A percentile compares a stretch with the other conserved stretches of the same genome.
These are phyloP conservation scores for Dimocarpus longan DNA, from an alignment of 345 rosid genomes.

Conservation along the genomic window DNA sequence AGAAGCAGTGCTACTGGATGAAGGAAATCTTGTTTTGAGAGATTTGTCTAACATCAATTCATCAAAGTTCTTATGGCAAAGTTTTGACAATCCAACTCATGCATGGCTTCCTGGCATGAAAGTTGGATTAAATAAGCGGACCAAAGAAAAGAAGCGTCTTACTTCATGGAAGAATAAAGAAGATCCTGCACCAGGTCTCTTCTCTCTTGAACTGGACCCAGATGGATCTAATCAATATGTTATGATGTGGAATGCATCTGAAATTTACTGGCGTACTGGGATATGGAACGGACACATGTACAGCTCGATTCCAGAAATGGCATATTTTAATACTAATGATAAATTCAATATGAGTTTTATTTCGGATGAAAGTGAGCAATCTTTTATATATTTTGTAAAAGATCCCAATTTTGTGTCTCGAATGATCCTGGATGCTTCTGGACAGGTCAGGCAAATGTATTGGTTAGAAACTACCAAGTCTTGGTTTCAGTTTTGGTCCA, in stretches of 20 bases:
- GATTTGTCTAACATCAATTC: conserved; percentile 24
- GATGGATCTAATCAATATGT: conserved; percentile 44
- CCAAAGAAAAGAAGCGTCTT: too few relatives aligned
- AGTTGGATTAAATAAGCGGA: too few relatives aligned
- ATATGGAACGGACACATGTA: conserved; percentile 52
- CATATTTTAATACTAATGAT: conserved; percentile 29
- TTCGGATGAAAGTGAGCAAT: conserved; percentile 36
- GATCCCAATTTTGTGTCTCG: too few relatives aligned
- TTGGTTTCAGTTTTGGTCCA: too few relatives aligned
- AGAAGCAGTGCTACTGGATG: conserved; percentile 34
- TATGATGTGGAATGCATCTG: conserved; percentile 52
- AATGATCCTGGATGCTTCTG: too few relatives aligned
- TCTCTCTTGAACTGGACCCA: conserved; percentile 58
- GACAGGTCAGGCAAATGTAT: too few relatives aligned
- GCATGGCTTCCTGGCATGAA: too few relatives aligned
- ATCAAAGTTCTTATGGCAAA: conserved; percentile 53
- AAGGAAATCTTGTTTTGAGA: conserved; percentile 46
- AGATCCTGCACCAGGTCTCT: too few relatives aligned
- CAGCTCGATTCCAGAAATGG: conserved; percentile 67
- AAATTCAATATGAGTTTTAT: conserved; percentile 51
- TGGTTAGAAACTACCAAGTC: too few relatives aligned
- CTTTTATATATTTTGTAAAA: too few relatives aligned
- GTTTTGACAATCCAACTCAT: conserved; percentile 56
- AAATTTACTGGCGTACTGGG: conserved; percentile 60
- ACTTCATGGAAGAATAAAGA: too few relatives aligned